These are phyloP conservation scores for Penicillium taxi DNA, from an alignment of 495 filamentous ascomycete genomes.

Conservation along the genomic window DNA sequence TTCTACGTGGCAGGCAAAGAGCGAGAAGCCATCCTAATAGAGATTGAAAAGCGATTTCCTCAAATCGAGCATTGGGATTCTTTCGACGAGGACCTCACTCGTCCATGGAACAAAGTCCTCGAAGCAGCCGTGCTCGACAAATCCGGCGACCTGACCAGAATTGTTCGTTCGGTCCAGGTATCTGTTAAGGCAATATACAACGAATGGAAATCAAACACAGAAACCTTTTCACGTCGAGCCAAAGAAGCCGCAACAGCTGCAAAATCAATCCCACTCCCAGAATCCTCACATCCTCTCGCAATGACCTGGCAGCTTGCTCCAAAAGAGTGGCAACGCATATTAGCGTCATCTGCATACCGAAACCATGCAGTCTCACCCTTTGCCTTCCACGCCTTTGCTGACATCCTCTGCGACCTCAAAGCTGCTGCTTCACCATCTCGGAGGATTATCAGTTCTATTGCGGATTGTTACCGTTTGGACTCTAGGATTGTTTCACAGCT, in stretches of 20 bases:
- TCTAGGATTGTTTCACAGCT: constrained; percentile 26
- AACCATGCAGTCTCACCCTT: constrained; percentile 40
- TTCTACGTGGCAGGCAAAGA: constrained; percentile 52
- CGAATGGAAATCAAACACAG: constrained; percentile 12
- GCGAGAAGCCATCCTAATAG: constrained; percentile 40
- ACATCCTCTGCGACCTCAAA: constrained; percentile 58
- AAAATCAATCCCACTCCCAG: constrained; percentile 14
- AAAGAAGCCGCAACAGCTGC: constrained; percentile 15
- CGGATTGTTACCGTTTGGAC: constrained; percentile 27
- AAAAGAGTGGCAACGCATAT: constrained; percentile 37
- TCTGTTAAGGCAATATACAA: constrained; percentile 10
- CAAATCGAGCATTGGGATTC: constrained; percentile 10
- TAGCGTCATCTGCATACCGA: constrained; percentile 56
- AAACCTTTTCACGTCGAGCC: constrained; percentile 17
- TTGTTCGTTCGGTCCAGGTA: constrained; percentile 15
- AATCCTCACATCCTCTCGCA: constrained; percentile 33
- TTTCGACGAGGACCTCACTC: constrained; percentile 45
- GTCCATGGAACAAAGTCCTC: constrained; percentile 31
- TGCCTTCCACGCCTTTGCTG: constrained; percentile 50
- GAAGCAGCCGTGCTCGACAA: constrained; percentile 21
- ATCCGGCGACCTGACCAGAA: constrained; percentile 15
- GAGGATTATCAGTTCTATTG: constrained; percentile 20
- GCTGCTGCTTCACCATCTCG: constrained; percentile 26
- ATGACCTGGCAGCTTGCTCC: constrained; percentile 37
- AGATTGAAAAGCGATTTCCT: constrained; percentile 37